Evolutionary conservation across 83 land plant species (phyloP).

Genomic region (Larix sibirica): DNA sequence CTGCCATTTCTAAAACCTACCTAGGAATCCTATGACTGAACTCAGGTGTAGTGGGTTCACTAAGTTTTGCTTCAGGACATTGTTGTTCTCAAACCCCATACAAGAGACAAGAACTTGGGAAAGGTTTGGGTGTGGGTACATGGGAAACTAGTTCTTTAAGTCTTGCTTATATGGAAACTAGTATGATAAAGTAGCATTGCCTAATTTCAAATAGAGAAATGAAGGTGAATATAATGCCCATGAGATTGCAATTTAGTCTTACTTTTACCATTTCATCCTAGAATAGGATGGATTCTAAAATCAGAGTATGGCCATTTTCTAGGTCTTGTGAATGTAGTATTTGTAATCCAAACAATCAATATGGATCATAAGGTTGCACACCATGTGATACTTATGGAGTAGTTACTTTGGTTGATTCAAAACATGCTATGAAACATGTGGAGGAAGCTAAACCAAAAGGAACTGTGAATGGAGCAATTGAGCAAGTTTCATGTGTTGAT

Average conservation of each 20-base stretch:
- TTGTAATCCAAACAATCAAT: constrained; percentile 92
- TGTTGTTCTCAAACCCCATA: no score
- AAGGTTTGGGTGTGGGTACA: no score
- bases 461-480: constrained; percentile 94
- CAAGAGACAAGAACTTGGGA: no score
- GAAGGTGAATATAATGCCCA: not conserved
- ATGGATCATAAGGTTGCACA: constrained; percentile 80
- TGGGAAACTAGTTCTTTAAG: no score
- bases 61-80: no score
- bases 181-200: no score
- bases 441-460: constrained; percentile 84
- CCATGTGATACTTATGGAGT: constrained; percentile 89
- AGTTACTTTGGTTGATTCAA: constrained; percentile 90
- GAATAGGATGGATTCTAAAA: not conserved
- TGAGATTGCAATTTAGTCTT: not conserved
- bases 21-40: no score
- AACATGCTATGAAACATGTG: constrained; percentile 85
- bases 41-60: no score
- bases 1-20: no score
- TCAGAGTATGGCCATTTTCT: constrained; percentile 15
- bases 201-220: not conserved
- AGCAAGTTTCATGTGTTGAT: constrained; percentile 96
- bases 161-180: no score
- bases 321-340: constrained; percentile 97
- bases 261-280: not conserved